phyloP scores from a whole-genome alignment of 2,329 filamentous ascomycete genomes.

The Neoarthrinium moseri region DNA sequence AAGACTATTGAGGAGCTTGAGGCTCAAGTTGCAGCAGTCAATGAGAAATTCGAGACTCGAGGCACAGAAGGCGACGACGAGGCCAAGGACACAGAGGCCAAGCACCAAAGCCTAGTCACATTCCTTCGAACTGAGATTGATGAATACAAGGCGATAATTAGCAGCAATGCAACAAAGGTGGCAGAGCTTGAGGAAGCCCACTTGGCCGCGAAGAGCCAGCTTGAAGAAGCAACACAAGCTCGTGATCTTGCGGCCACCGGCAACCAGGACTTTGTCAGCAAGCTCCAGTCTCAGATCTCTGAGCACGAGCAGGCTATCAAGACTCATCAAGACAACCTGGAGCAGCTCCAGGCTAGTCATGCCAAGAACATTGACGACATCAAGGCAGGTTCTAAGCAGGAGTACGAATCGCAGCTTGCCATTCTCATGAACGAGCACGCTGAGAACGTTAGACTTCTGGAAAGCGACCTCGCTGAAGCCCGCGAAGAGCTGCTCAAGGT shows the following conservation, averaged over 20 bases:
- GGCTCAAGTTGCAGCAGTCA: slow-evolving; percentile 49
- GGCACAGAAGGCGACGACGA: slow-evolving; percentile 39
- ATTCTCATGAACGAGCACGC: slow-evolving; percentile 60
- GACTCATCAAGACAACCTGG: slow-evolving; percentile 50
- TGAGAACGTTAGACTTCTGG: slow-evolving; percentile 54
- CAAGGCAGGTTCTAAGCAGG: slow-evolving; percentile 47
- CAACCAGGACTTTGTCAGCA: slow-evolving; percentile 47
- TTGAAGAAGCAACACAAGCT: slow-evolving; percentile 64
- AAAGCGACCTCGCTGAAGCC: slow-evolving; percentile 63
- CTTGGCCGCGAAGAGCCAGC: slow-evolving; percentile 60
- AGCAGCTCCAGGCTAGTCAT: slow-evolving; percentile 48
- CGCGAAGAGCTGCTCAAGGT: slow-evolving; percentile 65
- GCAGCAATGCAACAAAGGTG: slow-evolving; percentile 66
- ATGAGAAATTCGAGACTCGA: slow-evolving; percentile 48
- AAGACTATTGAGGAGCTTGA: slow-evolving; percentile 74
- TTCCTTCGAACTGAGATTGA: slow-evolving; percentile 73
- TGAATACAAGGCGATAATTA: slow-evolving; percentile 74
- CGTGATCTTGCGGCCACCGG: slow-evolving; percentile 52
- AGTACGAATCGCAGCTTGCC: slow-evolving; percentile 57
- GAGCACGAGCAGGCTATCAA: slow-evolving; percentile 59
- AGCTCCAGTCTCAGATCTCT: slow-evolving; percentile 58
- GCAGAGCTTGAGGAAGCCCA: slow-evolving; percentile 74
- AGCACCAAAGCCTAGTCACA: slow-evolving; percentile 59
- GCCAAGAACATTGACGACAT: slow-evolving; percentile 49
- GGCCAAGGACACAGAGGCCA: slow-evolving; percentile 46